Percentiles rank a stretch among this genome's conserved stretches.
Evolutionary conservation across 164 flowering plant genomes (phyloP).

Genomic region (Cinnamomum chago): DNA sequence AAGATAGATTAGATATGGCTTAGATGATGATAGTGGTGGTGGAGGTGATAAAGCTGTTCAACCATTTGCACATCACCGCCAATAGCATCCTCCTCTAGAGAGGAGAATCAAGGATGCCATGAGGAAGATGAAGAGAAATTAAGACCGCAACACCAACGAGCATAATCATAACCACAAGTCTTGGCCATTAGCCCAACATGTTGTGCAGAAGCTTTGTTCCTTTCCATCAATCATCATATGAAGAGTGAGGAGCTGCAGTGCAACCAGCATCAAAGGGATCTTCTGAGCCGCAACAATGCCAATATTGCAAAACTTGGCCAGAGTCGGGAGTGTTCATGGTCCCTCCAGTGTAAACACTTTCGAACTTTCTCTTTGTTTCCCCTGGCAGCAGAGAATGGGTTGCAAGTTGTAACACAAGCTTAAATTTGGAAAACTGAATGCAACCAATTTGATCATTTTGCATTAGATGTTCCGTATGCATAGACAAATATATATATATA

Average conservation of each 20-base stretch:
- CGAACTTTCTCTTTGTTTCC: conserved; percentile 95
- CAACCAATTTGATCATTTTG: not conserved
- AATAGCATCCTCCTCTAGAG: too few relatives aligned
- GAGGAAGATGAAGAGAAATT: too few relatives aligned
- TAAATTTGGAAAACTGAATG: not conserved
- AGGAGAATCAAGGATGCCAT: too few relatives aligned
- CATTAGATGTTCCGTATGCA: too few relatives aligned
- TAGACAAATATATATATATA: too few relatives aligned
- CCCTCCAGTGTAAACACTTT: conserved; percentile 82
- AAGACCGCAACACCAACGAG: too few relatives aligned
- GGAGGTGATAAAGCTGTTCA: too few relatives aligned
- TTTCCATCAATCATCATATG: conserved; percentile 68
- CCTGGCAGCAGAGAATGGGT: conserved; percentile 30
- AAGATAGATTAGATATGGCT: too few relatives aligned
- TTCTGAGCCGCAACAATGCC: conserved; percentile 99
- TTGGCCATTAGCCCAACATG: not conserved
- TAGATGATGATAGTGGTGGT: too few relatives aligned
- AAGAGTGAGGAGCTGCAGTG: conserved; percentile 80
- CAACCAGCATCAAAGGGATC: conserved; percentile 94
- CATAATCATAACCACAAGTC: too few relatives aligned
- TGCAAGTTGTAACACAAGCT: not conserved
- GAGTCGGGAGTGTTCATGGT: conserved; percentile 81
- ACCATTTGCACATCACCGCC: too few relatives aligned
- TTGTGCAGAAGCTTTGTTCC: not conserved
- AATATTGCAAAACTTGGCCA: conserved; percentile 74